Conservation (phyloP, 306 rosid genomes). For the Myrica gale region DNA sequence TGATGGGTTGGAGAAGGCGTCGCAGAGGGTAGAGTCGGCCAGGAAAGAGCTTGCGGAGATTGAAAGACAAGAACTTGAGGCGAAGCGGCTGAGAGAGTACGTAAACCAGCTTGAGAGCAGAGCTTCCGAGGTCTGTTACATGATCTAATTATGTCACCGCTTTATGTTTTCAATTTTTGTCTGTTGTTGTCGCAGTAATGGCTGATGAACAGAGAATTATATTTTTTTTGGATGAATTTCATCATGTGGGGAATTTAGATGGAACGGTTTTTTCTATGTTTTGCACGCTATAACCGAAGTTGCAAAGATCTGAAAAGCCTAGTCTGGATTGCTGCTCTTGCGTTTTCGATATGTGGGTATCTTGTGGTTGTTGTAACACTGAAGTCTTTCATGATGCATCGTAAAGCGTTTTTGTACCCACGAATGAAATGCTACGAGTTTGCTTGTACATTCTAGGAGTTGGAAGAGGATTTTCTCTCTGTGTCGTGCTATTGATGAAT, state of each 20-base stretch:
- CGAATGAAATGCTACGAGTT: background rate
- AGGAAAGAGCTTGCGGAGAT: constrained; percentile 59
- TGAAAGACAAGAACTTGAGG: constrained; percentile 55
- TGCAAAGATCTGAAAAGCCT: background rate
- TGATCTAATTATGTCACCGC: background rate
- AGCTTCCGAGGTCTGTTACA: constrained; percentile 52
- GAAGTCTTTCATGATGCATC: background rate
- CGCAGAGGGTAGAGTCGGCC: constrained; percentile 66
- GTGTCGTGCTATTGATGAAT: background rate
- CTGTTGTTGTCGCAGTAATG: background rate
- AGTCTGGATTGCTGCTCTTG: background rate
- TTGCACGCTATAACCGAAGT: background rate
- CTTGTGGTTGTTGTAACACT: background rate
- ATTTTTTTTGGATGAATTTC: constrained; percentile 3
- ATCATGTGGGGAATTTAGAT: background rate
- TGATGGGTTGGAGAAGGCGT: constrained; percentile 72
- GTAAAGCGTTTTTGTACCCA: background rate
- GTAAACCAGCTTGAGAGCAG: constrained; percentile 52
- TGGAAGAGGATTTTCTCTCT: background rate
- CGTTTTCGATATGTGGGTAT: background rate
- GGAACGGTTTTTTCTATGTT: background rate
- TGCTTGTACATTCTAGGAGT: background rate
- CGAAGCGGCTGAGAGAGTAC: constrained; percentile 50
- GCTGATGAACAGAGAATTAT: background rate
- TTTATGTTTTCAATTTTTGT: background rate